Evolutionary conservation across 2,329 filamentous ascomycete genomes (phyloP).

Genomic region (Albifimbria verrucaria): DNA sequence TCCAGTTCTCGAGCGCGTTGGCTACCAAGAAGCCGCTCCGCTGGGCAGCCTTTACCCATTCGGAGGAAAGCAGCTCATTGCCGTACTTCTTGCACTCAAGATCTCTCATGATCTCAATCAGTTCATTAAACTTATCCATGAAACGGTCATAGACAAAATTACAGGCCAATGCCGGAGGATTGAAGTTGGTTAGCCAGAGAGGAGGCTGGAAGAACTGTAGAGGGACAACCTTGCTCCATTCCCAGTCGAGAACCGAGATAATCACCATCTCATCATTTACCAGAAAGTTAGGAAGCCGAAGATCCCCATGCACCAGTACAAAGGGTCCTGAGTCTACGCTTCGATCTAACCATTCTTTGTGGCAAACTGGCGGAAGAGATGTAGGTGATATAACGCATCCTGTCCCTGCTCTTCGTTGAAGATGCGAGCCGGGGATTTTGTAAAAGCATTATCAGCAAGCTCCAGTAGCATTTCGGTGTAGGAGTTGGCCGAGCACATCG

Average conservation of each 20-base stretch:
- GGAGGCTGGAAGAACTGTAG: constrained; percentile 13
- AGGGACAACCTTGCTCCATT: constrained; percentile 17
- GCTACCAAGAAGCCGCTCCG: constrained; percentile 6
- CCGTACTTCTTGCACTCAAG: constrained; percentile 1
- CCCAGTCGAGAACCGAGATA: constrained; percentile 14
- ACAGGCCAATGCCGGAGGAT: neutral
- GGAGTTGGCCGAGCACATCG: constrained; percentile 14
- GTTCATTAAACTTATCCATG: neutral
- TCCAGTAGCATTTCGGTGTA: constrained; percentile 20
- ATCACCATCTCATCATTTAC: constrained; percentile 11
- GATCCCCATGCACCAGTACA: constrained; percentile 20
- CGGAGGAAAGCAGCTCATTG: neutral
- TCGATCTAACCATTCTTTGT: constrained; percentile 7
- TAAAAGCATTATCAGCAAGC: constrained; percentile 21
- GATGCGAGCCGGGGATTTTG: constrained; percentile 9
- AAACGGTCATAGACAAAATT: neutral
- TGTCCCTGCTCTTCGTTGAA: constrained; percentile 15
- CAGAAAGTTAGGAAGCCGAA: constrained; percentile 16
- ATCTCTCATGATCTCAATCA: neutral
- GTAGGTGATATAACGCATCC: constrained; percentile 17
- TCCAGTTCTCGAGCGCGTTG: constrained; percentile 7
- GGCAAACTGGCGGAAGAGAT: constrained; percentile 14
- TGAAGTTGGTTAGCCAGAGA: constrained; percentile 5
- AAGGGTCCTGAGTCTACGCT: constrained; percentile 15
- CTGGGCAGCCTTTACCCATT: constrained; percentile 1